A percentile compares a stretch with the other conserved stretches of the same genome.
phyloP scores from a whole-genome alignment of 2,329 filamentous ascomycete species.

The Beauveria medogensis region DNA sequence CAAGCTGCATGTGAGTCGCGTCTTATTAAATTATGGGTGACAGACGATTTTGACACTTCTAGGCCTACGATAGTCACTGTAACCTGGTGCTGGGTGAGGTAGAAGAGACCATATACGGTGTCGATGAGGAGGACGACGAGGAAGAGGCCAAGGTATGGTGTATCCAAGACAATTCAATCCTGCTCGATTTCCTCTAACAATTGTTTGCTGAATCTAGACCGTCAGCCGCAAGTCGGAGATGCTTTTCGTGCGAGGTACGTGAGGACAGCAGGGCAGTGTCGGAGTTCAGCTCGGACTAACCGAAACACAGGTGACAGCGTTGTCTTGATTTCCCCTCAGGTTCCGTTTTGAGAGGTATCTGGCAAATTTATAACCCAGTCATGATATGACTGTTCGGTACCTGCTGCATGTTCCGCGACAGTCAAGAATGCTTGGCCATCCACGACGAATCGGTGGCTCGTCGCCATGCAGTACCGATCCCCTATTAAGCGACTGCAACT shows the following conservation, averaged over 20 bases:
- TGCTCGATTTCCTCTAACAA: background rate
- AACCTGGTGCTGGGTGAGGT: conserved; percentile 94
- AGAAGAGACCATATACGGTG: conserved; percentile 91
- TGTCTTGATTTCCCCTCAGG: conserved; percentile 60
- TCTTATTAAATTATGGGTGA: background rate
- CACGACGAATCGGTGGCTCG: background rate
- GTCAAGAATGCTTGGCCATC: background rate
- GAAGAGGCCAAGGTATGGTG: conserved; percentile 62
- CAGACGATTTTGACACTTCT: background rate
- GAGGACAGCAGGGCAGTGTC: background rate
- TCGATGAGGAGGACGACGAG: conserved; percentile 80
- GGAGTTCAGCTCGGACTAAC: conserved; percentile 16
- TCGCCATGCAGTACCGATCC: no score
- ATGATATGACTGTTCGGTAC: background rate
- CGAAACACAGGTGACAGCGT: conserved; percentile 56
- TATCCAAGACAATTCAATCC: background rate
- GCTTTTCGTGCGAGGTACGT: conserved; percentile 89
- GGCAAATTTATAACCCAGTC: background rate
- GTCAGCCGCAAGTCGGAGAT: conserved; percentile 97
- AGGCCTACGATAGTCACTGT: conserved; percentile 99
- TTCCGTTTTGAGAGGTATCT: conserved; percentile 27
- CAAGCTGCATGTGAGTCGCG: conserved; percentile 70
- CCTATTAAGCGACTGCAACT: no score
- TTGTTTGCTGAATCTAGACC: conserved; percentile 46
- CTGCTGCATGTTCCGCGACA: background rate